Conservation (phyloP, 371 early-diverging fungal species). For the Circinella umbellata region DNA sequence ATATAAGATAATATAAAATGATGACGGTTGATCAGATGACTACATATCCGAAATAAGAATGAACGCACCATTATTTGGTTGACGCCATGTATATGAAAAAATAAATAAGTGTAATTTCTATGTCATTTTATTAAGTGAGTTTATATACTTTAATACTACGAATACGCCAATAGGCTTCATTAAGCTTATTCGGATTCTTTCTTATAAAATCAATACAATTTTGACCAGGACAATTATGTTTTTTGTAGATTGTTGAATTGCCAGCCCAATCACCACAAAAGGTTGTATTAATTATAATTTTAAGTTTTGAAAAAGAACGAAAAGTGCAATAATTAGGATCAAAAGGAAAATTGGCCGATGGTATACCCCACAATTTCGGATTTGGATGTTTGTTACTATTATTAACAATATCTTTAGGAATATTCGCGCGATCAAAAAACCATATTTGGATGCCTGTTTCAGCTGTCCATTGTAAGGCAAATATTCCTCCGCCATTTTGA, state of each 20-base stretch:
- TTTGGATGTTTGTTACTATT: conserved; percentile 13
- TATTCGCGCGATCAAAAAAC: conserved; percentile 31
- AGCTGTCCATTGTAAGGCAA: conserved; percentile 33
- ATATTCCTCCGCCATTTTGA: conserved; percentile 40
- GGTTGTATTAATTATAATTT: conserved; percentile 20
- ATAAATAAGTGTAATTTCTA: neutral
- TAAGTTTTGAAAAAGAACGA: conserved; percentile 10
- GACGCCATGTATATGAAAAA: neutral
- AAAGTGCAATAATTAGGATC: conserved; percentile 8
- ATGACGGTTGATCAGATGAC: too few species aligned
- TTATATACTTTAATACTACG: conserved; percentile 6
- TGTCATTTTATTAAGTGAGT: too few species aligned
- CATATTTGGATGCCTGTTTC: conserved; percentile 37
- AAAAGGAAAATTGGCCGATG: conserved; percentile 30
- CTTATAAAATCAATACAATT: conserved; percentile 21
- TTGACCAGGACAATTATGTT: conserved; percentile 7
- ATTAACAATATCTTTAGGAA: conserved; percentile 37
- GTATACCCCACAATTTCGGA: conserved; percentile 32
- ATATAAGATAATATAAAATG: too few species aligned
- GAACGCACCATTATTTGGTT: too few species aligned
- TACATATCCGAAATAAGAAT: too few species aligned
- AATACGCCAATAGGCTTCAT: conserved; percentile 27
- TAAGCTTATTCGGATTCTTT: conserved; percentile 19
- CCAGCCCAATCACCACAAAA: conserved; percentile 35
- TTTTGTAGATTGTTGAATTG: neutral